A percentile compares a stretch with the other conserved stretches of the same genome.
These are phyloP conservation scores for Colletotrichum spaethianum DNA, from an alignment of 2,329 filamentous ascomycete species.

Conservation along the genomic window DNA sequence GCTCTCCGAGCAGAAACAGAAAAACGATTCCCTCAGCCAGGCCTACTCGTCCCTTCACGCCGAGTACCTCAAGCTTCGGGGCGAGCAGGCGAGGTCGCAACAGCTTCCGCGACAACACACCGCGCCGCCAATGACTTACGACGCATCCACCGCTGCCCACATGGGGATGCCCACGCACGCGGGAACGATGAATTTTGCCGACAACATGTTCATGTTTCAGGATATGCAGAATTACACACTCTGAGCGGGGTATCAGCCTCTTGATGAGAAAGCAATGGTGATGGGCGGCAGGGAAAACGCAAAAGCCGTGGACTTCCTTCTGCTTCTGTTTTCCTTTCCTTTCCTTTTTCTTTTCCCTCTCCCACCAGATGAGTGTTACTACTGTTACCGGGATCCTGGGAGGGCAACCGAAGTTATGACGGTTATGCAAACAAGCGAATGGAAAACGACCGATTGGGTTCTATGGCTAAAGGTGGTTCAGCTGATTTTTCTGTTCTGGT, in stretches of 20 bases:
- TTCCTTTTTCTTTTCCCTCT: background rate
- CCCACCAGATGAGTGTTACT: background rate
- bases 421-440: slow-evolving; percentile 19
- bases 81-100: slow-evolving; percentile 30
- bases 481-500: slow-evolving; percentile 16
- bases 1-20: slow-evolving; percentile 66
- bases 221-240: slow-evolving; percentile 46
- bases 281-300: slow-evolving; percentile 18
- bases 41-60: slow-evolving; percentile 67
- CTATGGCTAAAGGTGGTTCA: slow-evolving; percentile 18
- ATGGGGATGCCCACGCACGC: slow-evolving; percentile 42
- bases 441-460: slow-evolving; percentile 32
- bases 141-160: slow-evolving; percentile 19
- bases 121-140: slow-evolving; percentile 37
- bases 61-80: slow-evolving; percentile 57
- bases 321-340: background rate
- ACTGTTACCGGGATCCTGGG: slow-evolving; percentile 8
- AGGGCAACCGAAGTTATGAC: slow-evolving; percentile 8
- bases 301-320: slow-evolving; percentile 19
- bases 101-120: slow-evolving; percentile 32
- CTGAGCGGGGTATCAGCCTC: slow-evolving; percentile 32
- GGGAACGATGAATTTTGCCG: slow-evolving; percentile 44
- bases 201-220: slow-evolving; percentile 50
- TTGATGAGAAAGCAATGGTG: slow-evolving; percentile 1
- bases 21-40: slow-evolving; percentile 68